Conservation (phyloP, 1,139 yeast genomes). For the Hyphopichia khmerensis region DNA sequence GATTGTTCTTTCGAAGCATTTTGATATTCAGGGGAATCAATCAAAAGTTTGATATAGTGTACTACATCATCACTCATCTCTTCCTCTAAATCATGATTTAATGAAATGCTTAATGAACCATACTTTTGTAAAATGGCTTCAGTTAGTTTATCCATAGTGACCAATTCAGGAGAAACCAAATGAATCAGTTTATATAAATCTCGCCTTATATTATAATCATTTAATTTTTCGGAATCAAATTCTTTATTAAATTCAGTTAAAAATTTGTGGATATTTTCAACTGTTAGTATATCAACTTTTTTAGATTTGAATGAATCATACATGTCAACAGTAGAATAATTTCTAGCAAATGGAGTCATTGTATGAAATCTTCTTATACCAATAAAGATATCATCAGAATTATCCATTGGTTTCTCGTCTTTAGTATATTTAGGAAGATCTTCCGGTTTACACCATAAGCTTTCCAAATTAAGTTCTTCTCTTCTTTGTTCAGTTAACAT, state of each 20-base stretch:
- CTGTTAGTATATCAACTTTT: background rate
- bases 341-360: constrained; percentile 13
- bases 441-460: constrained; percentile 56
- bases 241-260: background rate
- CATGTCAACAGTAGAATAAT: constrained; percentile 5
- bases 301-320: background rate
- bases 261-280: background rate
- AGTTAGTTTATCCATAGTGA: constrained; percentile 25
- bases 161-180: constrained; percentile 27
- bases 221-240: background rate
- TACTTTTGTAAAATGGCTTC: constrained; percentile 28
- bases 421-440: constrained; percentile 30
- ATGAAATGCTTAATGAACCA: constrained; percentile 16
- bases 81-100: constrained; percentile 11
- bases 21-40: constrained; percentile 32
- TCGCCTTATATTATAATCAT: constrained; percentile 33
- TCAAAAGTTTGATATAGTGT: constrained; percentile 28
- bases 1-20: constrained; percentile 4
- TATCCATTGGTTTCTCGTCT: constrained; percentile 4
- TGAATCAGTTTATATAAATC: constrained; percentile 41
- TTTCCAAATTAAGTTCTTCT: constrained; percentile 64
- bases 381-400: constrained; percentile 46
- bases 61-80: constrained; percentile 29
- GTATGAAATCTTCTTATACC: constrained; percentile 50
- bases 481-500: constrained; percentile 71